Conservation (phyloP, 1,284 basidiomycete species). For the Rhodotorula sp. region DNA sequence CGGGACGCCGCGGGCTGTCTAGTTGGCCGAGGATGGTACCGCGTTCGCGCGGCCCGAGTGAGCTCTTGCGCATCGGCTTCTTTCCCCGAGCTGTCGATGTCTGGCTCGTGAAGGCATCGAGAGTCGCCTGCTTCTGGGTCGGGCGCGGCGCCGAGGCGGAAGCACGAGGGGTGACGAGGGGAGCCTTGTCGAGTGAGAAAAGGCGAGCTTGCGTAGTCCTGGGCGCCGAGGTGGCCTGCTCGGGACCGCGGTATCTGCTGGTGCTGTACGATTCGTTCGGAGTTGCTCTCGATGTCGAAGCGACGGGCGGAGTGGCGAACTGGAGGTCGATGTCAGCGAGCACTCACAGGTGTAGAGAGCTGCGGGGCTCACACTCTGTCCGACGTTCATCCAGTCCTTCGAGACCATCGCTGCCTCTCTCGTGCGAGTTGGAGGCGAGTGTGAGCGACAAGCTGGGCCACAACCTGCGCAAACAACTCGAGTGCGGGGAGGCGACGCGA, state of each 20-base stretch:
- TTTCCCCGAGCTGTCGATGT: neutral
- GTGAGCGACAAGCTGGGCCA: neutral
- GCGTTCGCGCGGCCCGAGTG: neutral
- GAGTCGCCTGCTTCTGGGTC: neutral
- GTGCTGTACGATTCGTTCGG: neutral
- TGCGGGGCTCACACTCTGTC: neutral
- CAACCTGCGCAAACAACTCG: no score
- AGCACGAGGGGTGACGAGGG: constrained; percentile 16
- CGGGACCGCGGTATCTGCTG: neutral
- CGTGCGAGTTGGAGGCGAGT: no score
- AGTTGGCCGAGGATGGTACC: neutral
- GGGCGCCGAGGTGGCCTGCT: neutral
- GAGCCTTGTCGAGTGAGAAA: constrained; percentile 7
- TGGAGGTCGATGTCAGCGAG: neutral
- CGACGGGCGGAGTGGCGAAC: neutral
- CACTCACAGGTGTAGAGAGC: neutral
- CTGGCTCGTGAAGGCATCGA: neutral
- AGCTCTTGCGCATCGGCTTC: neutral
- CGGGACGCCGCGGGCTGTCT: neutral
- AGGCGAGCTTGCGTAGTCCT: constrained; percentile 4
- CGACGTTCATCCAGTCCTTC: neutral
- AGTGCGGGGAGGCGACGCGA: no score
- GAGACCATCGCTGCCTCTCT: neutral
- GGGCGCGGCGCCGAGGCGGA: neutral
- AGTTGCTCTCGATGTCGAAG: neutral